Evolutionary conservation across 2,329 filamentous ascomycete species (phyloP).

Genomic region (Fusarium stilboides): DNA sequence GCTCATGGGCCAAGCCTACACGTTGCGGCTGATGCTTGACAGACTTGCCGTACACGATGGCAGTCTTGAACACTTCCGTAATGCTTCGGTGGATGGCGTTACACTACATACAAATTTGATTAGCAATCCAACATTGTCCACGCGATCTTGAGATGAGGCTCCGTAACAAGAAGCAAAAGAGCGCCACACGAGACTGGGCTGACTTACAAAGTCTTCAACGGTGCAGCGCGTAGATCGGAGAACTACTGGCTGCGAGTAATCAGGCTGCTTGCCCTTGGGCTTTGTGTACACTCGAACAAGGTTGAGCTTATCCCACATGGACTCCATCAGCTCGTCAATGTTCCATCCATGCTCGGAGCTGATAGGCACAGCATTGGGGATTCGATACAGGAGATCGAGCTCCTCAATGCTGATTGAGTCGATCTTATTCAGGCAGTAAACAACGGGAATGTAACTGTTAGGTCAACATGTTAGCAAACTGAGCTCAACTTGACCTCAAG

Average conservation of each 20-base stretch:
- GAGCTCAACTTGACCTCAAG: constrained; percentile 1
- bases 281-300: constrained; percentile 97
- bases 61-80: constrained; percentile 93
- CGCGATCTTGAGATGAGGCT: constrained; percentile 25
- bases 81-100: constrained; percentile 98
- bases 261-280: constrained; percentile 93
- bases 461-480: constrained; percentile 32
- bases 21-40: constrained; percentile 99
- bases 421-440: constrained; percentile 99
- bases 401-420: constrained; percentile 98
- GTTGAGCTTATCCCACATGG: constrained; percentile 98
- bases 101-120: constrained; percentile 74
- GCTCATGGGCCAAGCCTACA: constrained; percentile 90
- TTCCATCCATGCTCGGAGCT: constrained; percentile 99
- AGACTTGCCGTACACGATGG: constrained; percentile 96
- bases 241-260: constrained; percentile 93
- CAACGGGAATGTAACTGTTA: constrained; percentile 94
- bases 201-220: constrained; percentile 95
- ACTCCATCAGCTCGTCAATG: constrained; percentile 94
- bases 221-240: constrained; percentile 86
- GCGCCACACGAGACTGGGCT: constrained; percentile 8
- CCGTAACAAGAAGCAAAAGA: constrained; percentile 15
- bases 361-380: constrained; percentile 96
- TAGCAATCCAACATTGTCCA: constrained; percentile 43
- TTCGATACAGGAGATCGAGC: constrained; percentile 94